Evolutionary conservation across 331 rosid species (phyloP).

Genomic region (Erythrophleum ivorense): DNA sequence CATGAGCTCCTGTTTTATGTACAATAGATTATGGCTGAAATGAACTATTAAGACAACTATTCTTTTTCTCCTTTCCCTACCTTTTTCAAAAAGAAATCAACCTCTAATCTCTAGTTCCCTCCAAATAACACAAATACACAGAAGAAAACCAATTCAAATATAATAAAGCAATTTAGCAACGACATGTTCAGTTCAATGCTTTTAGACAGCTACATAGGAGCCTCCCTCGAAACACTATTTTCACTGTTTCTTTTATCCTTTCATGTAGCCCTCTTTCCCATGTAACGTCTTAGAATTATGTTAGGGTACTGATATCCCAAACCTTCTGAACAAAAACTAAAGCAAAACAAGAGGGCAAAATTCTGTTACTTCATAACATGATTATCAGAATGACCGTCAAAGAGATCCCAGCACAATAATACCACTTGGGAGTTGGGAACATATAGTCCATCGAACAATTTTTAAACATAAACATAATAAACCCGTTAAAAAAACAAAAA

Average conservation of each 20-base stretch:
- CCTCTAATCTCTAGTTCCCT: background rate
- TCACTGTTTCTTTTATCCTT: constrained; percentile 27
- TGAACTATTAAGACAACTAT: background rate
- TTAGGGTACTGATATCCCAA: background rate
- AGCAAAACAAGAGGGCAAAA: background rate
- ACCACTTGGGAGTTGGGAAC: background rate
- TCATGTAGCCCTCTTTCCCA: constrained; percentile 13
- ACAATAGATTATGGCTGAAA: constrained; percentile 24
- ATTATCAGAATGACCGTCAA: background rate
- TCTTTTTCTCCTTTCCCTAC: background rate
- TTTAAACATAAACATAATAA: constrained; percentile 7
- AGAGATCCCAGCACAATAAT: background rate
- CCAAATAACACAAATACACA: constrained; percentile 7
- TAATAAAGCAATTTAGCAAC: background rate
- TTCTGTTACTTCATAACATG: background rate
- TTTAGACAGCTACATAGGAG: background rate
- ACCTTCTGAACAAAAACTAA: constrained; percentile 35
- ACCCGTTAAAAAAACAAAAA: background rate
- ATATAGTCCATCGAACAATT: background rate
- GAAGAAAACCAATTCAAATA: background rate
- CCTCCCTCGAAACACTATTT: constrained; percentile 24
- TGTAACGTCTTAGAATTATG: constrained; percentile 9
- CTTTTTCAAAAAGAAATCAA: constrained; percentile 8
- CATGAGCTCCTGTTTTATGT: constrained; percentile 1
- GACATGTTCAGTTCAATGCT: constrained; percentile 9